Evolutionary conservation across 108 stramenopile genomes (phyloP), one percentile per base, ranked within the genome.

Genomic region (Craspedostauros australis): DNA sequence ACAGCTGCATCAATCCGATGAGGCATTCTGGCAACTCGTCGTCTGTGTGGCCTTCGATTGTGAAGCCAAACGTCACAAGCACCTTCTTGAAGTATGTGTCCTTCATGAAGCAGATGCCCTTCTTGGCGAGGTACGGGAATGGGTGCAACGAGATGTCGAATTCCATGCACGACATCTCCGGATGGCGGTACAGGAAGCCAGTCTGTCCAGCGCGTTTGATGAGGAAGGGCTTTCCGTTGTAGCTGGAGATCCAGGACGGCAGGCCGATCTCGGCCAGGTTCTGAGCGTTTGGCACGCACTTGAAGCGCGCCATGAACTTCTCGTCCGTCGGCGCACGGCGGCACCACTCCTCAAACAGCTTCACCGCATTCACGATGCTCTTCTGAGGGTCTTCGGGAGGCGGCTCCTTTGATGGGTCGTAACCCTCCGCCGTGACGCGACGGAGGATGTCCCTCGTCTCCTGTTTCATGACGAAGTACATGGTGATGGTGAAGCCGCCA

Each of bases 111-210:
- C 83, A 72, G 54, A 80, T 83, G 4, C 62, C 89, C 47, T 91
- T 82, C 32, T 87, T 86, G 39, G 82, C 81, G 8, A 91, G 36
- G 39, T 82, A 91, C 3, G 89, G 89, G 39, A 91, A 91, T 1
- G 80, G 79, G 39, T 91, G 85, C 21, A 91, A 59, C 20, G 79
- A 84, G 7, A 91, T 75, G 52, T 87, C 86, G 51, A 91, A 91
- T 70, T 85, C 86, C 60, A 86, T 74, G 6, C 70, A 74, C 32
- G 75, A 79, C 37, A 80, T 50, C 7, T 82, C 79, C 22, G 82
- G 85, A 48, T 85, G 83, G 12, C 65, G 41, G 31, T 66, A 74
- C 40, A 91, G 54, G 49, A 85, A 87, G 42, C 89, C 89, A 2
- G 89, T 91, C 14, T 71, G 55, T 29, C 79, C 72, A 15, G 79